Percentiles rank a stretch among this genome's conserved stretches.
phyloP scores from a whole-genome alignment of 2,329 filamentous ascomycete genomes.

The Salinomyces thailandicus region DNA sequence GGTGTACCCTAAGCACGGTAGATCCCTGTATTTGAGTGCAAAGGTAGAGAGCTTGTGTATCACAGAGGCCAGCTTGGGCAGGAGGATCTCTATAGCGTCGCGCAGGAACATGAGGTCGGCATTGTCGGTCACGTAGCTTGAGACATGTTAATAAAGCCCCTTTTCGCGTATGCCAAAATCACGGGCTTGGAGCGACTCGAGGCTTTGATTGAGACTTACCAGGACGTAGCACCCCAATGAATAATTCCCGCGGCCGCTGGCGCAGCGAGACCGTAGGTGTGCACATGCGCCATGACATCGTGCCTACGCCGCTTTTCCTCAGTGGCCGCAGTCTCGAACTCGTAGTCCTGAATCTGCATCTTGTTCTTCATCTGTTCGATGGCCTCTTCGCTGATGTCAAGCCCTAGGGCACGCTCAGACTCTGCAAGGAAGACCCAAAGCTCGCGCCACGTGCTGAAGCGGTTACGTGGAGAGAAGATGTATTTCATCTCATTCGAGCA shows the following conservation, averaged over 20 bases:
- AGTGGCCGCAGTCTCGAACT: conserved; percentile 37
- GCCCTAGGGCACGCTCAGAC: conserved; percentile 67
- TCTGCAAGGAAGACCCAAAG: conserved; percentile 81
- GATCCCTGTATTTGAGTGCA: conserved; percentile 59
- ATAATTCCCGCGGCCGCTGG: conserved; percentile 75
- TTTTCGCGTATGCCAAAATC: too few species aligned
- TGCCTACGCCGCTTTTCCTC: conserved; percentile 38
- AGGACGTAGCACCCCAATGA: conserved; percentile 59
- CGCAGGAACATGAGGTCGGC: conserved; percentile 67
- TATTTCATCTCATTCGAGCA: conserved; percentile 63
- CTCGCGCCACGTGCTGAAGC: conserved; percentile 69
- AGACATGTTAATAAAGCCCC: not conserved
- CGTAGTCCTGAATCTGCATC: conserved; percentile 36
- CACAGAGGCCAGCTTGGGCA: conserved; percentile 68
- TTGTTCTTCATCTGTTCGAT: conserved; percentile 38
- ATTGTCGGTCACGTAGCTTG: conserved; percentile 57
- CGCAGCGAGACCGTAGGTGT: conserved; percentile 58
- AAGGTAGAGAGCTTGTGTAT: conserved; percentile 65
- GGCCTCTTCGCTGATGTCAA: conserved; percentile 59
- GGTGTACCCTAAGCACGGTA: conserved; percentile 67
- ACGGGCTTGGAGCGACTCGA: too few species aligned
- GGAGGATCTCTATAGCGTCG: conserved; percentile 63
- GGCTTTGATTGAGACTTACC: conserved; percentile 18
- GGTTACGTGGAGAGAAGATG: conserved; percentile 67
- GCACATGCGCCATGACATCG: conserved; percentile 46